Evolutionary conservation across 352 stramenopile species (phyloP).

Genomic region (Phytophthora pini): DNA sequence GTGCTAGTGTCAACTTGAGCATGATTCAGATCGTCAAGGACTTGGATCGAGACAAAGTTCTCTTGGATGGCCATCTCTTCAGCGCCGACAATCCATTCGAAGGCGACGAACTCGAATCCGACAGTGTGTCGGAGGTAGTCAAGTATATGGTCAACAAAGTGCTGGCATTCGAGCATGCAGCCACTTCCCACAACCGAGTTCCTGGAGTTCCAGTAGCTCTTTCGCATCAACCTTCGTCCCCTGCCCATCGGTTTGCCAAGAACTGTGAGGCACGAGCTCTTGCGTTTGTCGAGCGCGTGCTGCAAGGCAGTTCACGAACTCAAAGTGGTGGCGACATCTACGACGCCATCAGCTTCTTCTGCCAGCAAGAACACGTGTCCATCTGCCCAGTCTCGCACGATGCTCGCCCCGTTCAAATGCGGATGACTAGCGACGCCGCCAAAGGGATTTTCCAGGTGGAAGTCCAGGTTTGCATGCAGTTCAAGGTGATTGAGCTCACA

Average conservation of each 20-base stretch:
- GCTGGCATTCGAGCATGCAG: constrained; percentile 46
- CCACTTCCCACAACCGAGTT: constrained; percentile 1
- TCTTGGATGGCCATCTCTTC: constrained; percentile 64
- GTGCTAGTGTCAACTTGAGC: constrained; percentile 64
- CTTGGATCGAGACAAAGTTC: constrained; percentile 69
- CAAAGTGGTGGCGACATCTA: constrained; percentile 86
- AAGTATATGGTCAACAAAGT: constrained; percentile 64
- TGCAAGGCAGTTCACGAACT: constrained; percentile 72
- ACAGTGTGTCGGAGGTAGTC: constrained; percentile 63
- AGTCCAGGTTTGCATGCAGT: constrained; percentile 75
- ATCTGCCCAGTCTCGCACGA: constrained; percentile 78
- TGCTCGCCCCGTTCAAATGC: constrained; percentile 61
- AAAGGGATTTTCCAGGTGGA: constrained; percentile 57
- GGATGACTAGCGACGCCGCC: constrained; percentile 23
- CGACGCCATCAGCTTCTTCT: constrained; percentile 81
- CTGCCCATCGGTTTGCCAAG: constrained; percentile 43
- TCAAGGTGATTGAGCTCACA: constrained; percentile 70
- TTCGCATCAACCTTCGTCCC: constrained; percentile 32
- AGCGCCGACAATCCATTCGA: constrained; percentile 27
- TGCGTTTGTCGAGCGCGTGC: constrained; percentile 73
- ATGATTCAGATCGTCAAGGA: constrained; percentile 86
- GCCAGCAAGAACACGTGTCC: constrained; percentile 58
- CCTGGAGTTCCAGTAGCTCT: not conserved
- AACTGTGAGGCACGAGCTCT: constrained; percentile 61
- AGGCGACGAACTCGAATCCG: constrained; percentile 23